Base-by-base conservation (phyloP, 108 stramenopile species). In the Discostella stelligeroides region DNA sequence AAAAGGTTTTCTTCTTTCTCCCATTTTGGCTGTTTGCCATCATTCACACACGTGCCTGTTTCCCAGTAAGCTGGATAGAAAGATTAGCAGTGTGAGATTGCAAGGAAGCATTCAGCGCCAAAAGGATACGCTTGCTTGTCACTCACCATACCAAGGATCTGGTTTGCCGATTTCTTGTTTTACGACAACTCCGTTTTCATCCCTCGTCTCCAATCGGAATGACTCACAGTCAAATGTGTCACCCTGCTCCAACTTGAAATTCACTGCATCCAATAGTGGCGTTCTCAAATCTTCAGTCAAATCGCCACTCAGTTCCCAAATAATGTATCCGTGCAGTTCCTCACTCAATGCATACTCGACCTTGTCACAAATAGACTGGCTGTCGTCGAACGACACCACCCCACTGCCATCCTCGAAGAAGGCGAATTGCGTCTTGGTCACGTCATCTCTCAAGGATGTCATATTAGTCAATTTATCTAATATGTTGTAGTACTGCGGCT, bases 221-320 rank as follows among this genome's bases (percentile, higher is more conserved):
- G 70, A 50, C 37, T 60, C 50, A 42, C 77, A 79, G 55, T 79
- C 70, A 55, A 79, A 48, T 0, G 24, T 2, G 24, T 45, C 60
- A n/a, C 77, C 77, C 60, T 62, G 57, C 25, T 80, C 68, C 39
- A 80, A 66, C 59, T 80, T 80, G 41, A 65, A 49, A 74, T 80
- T 80, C n/a, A 80, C 68, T 20, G 63, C 62, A 39, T 80, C 79
- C 38, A 80, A 42, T 14, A 80, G 59, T 14, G 79, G 79, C 9
- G 79, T 75, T 10, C 50, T 58, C 28, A 75, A 76, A 18, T 70
- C 62, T 45, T 64, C 75, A 0, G 56, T 75, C 17, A 80, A 45
- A 49, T 80, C 79, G 41, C 79, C 79, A 65, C 51, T 68, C 29
- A 80, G 60, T 3, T 80, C 79, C 79, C 79, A 80, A 25, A 80